Evolutionary conservation across 352 stramenopile genomes (phyloP).

Genomic region (Globisporangium nodosum): DNA sequence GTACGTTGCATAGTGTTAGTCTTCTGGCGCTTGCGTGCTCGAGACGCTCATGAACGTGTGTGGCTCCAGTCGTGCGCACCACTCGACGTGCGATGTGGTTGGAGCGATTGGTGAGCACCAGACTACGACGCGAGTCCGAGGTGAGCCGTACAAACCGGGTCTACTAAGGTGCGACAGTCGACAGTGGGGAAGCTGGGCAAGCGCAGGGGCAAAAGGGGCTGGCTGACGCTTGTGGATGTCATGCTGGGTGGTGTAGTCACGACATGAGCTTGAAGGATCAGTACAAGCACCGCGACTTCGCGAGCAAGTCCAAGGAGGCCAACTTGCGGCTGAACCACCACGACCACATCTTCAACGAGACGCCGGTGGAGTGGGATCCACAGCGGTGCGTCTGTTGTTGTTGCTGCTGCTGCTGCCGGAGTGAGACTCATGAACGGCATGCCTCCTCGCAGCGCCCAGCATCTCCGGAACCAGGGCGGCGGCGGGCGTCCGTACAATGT

Average conservation of each 20-base stretch:
- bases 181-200: too few species aligned
- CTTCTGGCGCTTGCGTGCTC: background rate
- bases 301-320: constrained; percentile 39
- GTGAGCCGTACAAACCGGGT: constrained; percentile 39
- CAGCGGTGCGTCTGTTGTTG: constrained; percentile 28
- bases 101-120: constrained; percentile 15
- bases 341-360: constrained; percentile 70
- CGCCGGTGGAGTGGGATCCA: constrained; percentile 39
- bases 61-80: constrained; percentile 27
- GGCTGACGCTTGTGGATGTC: background rate
- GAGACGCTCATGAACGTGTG: background rate
- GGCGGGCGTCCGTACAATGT: constrained; percentile 60
- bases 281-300: constrained; percentile 40
- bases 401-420: background rate
- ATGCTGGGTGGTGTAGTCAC: constrained; percentile 17
- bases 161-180: constrained; percentile 28
- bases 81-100: constrained; percentile 52
- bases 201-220: too few species aligned
- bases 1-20: constrained; percentile 19
- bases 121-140: constrained; percentile 15
- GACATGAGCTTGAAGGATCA: constrained; percentile 20
- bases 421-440: background rate
- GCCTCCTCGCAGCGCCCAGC: constrained; percentile 37
- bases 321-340: constrained; percentile 46
- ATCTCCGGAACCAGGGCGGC: constrained; percentile 67